Conservation (phyloP, 768 basidiomycete genomes). For the Pleurotus tuber-regium region DNA sequence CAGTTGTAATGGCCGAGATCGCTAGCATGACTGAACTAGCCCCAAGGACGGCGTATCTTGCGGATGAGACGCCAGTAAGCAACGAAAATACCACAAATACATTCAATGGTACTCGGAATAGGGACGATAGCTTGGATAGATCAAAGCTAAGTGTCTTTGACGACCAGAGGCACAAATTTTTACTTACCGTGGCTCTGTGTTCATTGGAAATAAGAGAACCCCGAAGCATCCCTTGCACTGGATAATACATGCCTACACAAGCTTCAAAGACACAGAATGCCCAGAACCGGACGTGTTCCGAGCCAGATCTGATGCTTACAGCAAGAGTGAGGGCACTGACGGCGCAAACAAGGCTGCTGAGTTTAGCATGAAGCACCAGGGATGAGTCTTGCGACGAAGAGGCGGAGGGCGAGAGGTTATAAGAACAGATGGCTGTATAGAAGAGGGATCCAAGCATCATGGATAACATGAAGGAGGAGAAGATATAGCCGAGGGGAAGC, state of each 20-base stretch:
- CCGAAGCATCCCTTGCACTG: slow-evolving; percentile 72
- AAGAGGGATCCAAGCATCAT: slow-evolving; percentile 80
- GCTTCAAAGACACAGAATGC: slow-evolving; percentile 75
- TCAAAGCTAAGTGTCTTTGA: slow-evolving; percentile 3
- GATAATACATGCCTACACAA: slow-evolving; percentile 80
- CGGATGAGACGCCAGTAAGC: slow-evolving; percentile 65
- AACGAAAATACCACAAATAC: slow-evolving; percentile 69
- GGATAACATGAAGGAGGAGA: slow-evolving; percentile 76
- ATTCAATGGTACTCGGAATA: slow-evolving; percentile 76
- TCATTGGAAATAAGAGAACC: slow-evolving; percentile 67
- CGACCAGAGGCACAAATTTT: neutral
- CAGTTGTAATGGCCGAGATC: slow-evolving; percentile 59
- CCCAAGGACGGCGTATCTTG: slow-evolving; percentile 57
- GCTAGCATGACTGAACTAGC: slow-evolving; percentile 56
- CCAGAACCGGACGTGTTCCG: slow-evolving; percentile 59
- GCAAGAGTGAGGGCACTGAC: slow-evolving; percentile 56
- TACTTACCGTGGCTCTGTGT: slow-evolving; percentile 67
- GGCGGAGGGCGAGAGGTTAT: slow-evolving; percentile 19
- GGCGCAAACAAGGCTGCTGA: slow-evolving; percentile 63
- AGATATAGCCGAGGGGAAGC: slow-evolving; percentile 77
- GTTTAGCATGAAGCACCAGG: slow-evolving; percentile 61
- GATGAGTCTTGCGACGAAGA: slow-evolving; percentile 31
- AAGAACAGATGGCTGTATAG: slow-evolving; percentile 52
- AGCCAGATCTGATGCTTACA: slow-evolving; percentile 38
- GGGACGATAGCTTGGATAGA: slow-evolving; percentile 50